A percentile compares a stretch with the other conserved stretches of the same genome.
Conservation (phyloP, 1,139 yeast genomes). For the Hansenula sp. region DNA sequence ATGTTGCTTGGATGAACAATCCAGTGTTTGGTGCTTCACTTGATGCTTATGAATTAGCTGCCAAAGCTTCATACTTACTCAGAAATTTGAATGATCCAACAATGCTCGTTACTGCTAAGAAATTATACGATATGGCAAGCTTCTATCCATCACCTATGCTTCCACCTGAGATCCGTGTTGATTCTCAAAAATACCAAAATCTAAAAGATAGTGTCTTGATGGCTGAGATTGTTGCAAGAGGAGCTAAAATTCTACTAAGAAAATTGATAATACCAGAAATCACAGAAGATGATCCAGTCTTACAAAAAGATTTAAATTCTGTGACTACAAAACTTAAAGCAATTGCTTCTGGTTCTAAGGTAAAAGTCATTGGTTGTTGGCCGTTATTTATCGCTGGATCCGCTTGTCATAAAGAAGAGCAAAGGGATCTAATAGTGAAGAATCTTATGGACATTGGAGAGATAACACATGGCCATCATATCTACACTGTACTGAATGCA, state of each 20-base stretch:
- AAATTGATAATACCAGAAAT: constrained; percentile 11
- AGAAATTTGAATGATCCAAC: constrained; percentile 20
- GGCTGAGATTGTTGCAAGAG: constrained; percentile 16
- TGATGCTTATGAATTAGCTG: constrained; percentile 33
- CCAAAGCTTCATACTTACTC: constrained; percentile 36
- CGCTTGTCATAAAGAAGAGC: constrained; percentile 7
- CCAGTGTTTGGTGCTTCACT: constrained; percentile 33
- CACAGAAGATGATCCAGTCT: constrained; percentile 2
- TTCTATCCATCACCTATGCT: constrained; percentile 13
- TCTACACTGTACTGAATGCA: constrained; percentile 9
- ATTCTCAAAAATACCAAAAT: constrained; percentile 8
- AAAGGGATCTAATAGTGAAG: constrained; percentile 5
- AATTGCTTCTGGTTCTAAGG: constrained; percentile 6
- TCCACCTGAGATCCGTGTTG: constrained; percentile 10
- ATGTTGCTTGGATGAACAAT: constrained; percentile 31
- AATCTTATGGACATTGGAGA: constrained; percentile 7
- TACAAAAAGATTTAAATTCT: constrained; percentile 12
- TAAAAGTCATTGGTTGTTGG: constrained; percentile 13
- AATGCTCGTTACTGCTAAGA: constrained; percentile 8
- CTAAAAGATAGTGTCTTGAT: constrained; percentile 15
- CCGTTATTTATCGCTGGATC: constrained; percentile 17
- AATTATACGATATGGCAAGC: constrained; percentile 14
- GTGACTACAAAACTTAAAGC: constrained; percentile 5
- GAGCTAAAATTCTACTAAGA: constrained; percentile 13
- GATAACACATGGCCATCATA: constrained; percentile 10